Evolutionary conservation across 2,329 filamentous ascomycete genomes (phyloP).

Genomic region (Cadophora gregata): DNA sequence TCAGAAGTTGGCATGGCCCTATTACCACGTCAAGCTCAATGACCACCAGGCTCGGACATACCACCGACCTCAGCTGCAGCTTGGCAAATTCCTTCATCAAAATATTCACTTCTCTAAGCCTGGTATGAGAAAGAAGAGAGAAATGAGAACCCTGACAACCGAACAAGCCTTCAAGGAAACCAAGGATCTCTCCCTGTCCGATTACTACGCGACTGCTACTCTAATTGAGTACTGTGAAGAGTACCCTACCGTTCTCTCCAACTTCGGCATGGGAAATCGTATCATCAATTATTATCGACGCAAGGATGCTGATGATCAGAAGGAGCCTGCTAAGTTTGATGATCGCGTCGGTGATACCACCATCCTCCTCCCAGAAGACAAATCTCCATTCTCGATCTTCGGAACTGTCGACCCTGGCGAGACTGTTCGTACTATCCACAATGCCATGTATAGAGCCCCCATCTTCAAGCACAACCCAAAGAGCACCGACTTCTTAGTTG

Average conservation of each 20-base stretch:
- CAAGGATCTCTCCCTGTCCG: conserved; percentile 82
- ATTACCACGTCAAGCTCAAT: conserved; percentile 86
- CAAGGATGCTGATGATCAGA: conserved; percentile 67
- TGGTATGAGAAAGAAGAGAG: conserved; percentile 78
- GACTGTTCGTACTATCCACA: conserved; percentile 88
- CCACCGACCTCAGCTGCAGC: conserved; percentile 79
- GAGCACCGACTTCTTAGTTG: conserved; percentile 83
- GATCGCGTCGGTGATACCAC: conserved; percentile 86
- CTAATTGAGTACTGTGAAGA: conserved; percentile 97
- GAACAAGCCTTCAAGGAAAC: conserved; percentile 81
- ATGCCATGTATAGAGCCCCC: conserved; percentile 93
- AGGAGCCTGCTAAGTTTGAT: conserved; percentile 47
- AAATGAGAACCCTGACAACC: conserved; percentile 78
- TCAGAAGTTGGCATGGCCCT: conserved; percentile 89
- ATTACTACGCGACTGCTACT: conserved; percentile 81
- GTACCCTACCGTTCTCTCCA: conserved; percentile 87
- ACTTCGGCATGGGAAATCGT: conserved; percentile 96
- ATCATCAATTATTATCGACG: conserved; percentile 97
- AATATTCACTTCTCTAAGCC: conserved; percentile 76
- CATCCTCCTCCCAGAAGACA: conserved; percentile 88
- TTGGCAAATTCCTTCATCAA: conserved; percentile 70
- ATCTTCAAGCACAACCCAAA: conserved; percentile 86
- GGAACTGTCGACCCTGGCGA: conserved; percentile 92
- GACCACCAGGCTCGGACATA: conserved; percentile 78
- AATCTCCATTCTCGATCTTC: conserved; percentile 94